Base-by-base conservation (phyloP, 2,329 filamentous ascomycete genomes). In the Sarocladiaceae sp. region DNA sequence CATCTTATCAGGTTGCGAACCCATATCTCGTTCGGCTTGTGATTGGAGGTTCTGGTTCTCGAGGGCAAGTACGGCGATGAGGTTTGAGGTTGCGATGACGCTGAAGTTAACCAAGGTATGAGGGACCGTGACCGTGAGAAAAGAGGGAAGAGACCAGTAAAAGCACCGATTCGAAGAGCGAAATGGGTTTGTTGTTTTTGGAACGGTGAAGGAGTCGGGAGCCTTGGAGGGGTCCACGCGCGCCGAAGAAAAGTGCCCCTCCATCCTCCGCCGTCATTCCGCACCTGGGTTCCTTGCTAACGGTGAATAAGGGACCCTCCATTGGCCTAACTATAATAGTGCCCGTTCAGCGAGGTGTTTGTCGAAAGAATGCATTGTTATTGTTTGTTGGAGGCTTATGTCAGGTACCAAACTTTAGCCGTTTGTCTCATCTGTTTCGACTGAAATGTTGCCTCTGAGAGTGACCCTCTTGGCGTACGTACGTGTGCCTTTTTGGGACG, bases 1-100 rank as follows among this genome's bases (percentile, higher is more conserved):
- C 54, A 37, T 49, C 52, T 62, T 49, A 20, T 56, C 58, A 29
- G 54, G 57, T 50, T 63, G 64, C 28, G 64, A 67, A 22, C 61
- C 63, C 65, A 67, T 67, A 22, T 52, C 37, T 40, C 37, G 15
- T 36, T 33, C 15, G 29, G 10, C 15, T 33, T 8, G 15, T 33
- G 29, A 10, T 33, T 33, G 29, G 8, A 33, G 29, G 5, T 42
- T 42, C 37, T 22, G 37, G 7, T 17, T 36, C 15, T n/a, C 18
- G 33, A 36, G 29, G 15, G 8, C 15, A 31, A 37, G 35, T 12
- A 37, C n/a, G n/a, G n/a, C n/a, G n/a, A n/a, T n/a, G n/a, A n/a
- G n/a, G n/a, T n/a, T n/a, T n/a, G n/a, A n/a, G n/a, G n/a, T n/a
- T n/a, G n/a, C n/a, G n/a, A n/a, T n/a, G n/a, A n/a, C n/a, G n/a